Percentiles rank a stretch among this genome's conserved stretches.
Evolutionary conservation across 2,329 filamentous ascomycete genomes (phyloP).

Genomic region (Penicillium hordei): DNA sequence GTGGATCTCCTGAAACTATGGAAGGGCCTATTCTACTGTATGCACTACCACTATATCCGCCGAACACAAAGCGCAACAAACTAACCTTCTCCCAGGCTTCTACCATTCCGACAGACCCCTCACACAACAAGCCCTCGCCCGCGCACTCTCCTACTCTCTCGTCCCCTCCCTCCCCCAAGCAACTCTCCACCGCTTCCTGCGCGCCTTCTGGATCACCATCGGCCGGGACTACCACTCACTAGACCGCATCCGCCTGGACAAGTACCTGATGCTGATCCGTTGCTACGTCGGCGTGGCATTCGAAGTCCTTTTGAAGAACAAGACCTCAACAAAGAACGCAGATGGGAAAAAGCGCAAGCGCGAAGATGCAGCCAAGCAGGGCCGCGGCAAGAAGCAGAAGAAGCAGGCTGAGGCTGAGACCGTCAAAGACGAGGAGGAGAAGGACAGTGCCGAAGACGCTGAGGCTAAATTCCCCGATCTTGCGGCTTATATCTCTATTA

Average conservation of each 20-base stretch:
- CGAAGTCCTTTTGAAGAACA: constrained; percentile 39
- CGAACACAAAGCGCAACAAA: neutral
- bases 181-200: constrained; percentile 51
- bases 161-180: constrained; percentile 58
- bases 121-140: constrained; percentile 81
- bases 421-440: constrained; percentile 22
- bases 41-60: constrained; percentile 15
- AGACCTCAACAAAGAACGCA: constrained; percentile 9
- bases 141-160: constrained; percentile 69
- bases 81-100: constrained; percentile 55
- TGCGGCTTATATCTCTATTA: constrained; percentile 40
- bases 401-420: constrained; percentile 25
- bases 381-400: constrained; percentile 31
- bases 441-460: constrained; percentile 16
- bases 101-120: constrained; percentile 91
- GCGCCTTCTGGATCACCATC: constrained; percentile 71
- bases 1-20: constrained; percentile 83
- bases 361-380: constrained; percentile 28
- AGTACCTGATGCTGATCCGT: constrained; percentile 83
- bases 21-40: constrained; percentile 89
- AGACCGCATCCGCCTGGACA: constrained; percentile 80
- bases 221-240: constrained; percentile 67
- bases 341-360: constrained; percentile 34
- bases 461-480: constrained; percentile 35
- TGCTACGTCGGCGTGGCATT: constrained; percentile 75